Base-by-base conservation (phyloP, 1,284 basidiomycete genomes). In the Hemileia vastatrix region DNA sequence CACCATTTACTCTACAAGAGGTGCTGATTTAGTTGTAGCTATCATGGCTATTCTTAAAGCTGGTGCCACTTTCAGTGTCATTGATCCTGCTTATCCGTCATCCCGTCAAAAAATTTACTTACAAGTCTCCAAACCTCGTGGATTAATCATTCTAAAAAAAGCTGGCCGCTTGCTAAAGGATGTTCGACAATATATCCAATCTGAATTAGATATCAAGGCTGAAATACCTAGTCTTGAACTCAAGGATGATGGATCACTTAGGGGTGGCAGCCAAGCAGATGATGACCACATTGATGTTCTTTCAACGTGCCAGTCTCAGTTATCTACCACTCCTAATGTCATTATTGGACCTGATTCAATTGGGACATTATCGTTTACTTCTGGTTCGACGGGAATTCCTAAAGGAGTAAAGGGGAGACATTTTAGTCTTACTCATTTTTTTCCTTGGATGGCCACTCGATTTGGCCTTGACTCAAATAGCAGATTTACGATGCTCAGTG, bases 401-500 rank as follows among this genome's bases (percentile, higher is more conserved):
- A 98, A 99, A 79, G 95, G 95, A 48, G 94, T 99, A 52, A 84
- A 85, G 71, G 95, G 95, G 0, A 81, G 95, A 51, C 95, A 99
- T 77, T 96, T 88, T 77, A 91, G 88, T 68, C 80, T 99, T 68
- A 99, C 95, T 0, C 95, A 98, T 77, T 99, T 98, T 82, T 98
- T 98, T 84, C 94, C 94, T 2, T 99, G 95, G 95, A 98, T 99
- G 95, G 87, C 87, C 19, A 79, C 91, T 74, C 81, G 85, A 18
- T 99, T 98, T 76, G 85, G 82, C 2, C 79, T 99, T 49, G 80
- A 81, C 45, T 80, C 84, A 61, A 78, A 82, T 27, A 90, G 88
- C 65, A 89, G 86, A 76, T 99, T 96, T 74, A 98, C 95, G 1
- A 98, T 99, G 95, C 83, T 99, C 24, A 94, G 90, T 71, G 95